Base-by-base conservation (phyloP, 495 filamentous ascomycete species). In the Xylaria acuta region DNA sequence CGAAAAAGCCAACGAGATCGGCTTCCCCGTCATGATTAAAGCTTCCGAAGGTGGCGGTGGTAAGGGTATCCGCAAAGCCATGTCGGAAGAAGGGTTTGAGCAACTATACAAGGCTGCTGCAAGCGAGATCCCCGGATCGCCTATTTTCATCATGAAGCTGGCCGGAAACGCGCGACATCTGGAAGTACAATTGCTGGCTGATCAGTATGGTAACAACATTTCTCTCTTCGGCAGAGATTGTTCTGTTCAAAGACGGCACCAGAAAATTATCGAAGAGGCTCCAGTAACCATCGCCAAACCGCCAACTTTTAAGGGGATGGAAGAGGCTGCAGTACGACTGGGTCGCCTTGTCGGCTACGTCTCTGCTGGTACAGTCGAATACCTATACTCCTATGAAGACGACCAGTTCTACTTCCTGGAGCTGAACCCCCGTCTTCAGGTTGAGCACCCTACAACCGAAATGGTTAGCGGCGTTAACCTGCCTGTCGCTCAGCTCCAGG, bases 111-210 rank as follows among this genome's bases (percentile, higher is more conserved):
- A 95, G 76, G 97, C 96, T 38, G 96, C 97, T 38, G 94, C 95
- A 2, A 96, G 91, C 82, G 96, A 99, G 86, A 97, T 99, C 75
- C 96, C 96, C n/a, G 96, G 96, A 51, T 98, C 97, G 34, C 96
- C 96, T 38, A 99, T 99, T 79, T 99, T 99, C 86, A 94, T 99
- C 83, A 99, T 99, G 96, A 98, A 99, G 88, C 88, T 99, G 72
- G 96, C 96, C 32, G 96, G 97, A 64, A 97, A 95, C 80, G 96
- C 96, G 54, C 86, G 96, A 63, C 96, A 99, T 88, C 86, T 99
- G 85, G 96, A 99, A 82, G 96, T 99, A 53, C 96, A 99, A 83
- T 84, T 99, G 76, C 86, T 99, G 47, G 96, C 96, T 65, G 96
- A 99, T 85, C 93, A 99, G 88, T 99, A 99, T 81, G 97, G 97